Evolutionary conservation across 306 rosid species (phyloP), one percentile per base, ranked within the genome.

Genomic region (Lagenaria siceraria): DNA sequence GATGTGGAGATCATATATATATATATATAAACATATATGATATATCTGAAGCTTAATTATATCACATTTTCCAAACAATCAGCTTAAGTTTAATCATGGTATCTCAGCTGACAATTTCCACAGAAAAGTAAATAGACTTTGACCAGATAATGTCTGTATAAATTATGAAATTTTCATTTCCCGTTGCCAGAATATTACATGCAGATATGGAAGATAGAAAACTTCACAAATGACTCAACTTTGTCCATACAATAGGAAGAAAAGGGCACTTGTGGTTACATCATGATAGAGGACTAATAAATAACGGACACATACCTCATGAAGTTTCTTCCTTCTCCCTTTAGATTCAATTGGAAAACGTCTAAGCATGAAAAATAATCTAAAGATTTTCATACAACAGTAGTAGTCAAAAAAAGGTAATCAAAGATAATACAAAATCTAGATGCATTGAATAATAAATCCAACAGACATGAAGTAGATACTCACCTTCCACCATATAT

Each of bases 311-410:
- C 81, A 74, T 80, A 96, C 99, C 99, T 96, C 99, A 56, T 90
- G 88, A 81, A 96, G 98, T 80, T 92, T 96, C 92, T 92, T 92
- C 82, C 98, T 87, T 88, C 98, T 96, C 84, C 98, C 99, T 84
- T 89, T 96, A 35, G 99, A 96, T 86, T 96, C 99, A 56, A 96
- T 90, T 27, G 99, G 99, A 85, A 96, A 96, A 78, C 87, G 97
- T 83, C 96, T 90, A 90, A 96, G 81, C 99, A 96, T 96, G 96
- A 87, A 83, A 89, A 96, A 96, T 77, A 96, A 86, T 82, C 99
- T 96, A 86, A 68, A 80, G 69, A 55, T 29, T 43, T 17, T 38
- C 18, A 49, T 74, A 74, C 6, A 27, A 70, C 43, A 49, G 25
- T 70, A 79, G 77, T 21, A 52, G 49, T 42, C 70, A 56, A 15